phyloP scores from a whole-genome alignment of 2,329 filamentous ascomycete genomes.

The Lecanicillium sp. region DNA sequence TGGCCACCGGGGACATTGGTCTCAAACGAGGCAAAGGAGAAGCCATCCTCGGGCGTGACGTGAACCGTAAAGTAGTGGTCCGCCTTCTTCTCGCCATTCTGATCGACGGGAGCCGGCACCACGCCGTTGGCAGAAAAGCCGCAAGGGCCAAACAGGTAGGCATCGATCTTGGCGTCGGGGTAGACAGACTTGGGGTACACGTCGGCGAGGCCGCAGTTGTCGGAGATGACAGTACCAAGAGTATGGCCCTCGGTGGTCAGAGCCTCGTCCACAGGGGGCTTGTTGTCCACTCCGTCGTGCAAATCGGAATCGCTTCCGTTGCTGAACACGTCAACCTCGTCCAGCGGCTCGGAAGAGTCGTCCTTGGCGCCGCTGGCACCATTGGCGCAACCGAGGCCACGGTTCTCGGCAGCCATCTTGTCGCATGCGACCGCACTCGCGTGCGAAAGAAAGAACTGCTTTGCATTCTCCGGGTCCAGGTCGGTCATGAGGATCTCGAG shows the following conservation, averaged over 20 bases:
- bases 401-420: slow-evolving; percentile 62
- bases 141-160: slow-evolving; percentile 93
- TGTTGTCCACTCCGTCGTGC: slow-evolving; percentile 46
- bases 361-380: slow-evolving; percentile 44
- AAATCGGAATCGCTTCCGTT: slow-evolving; percentile 47
- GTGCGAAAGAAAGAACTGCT: slow-evolving; percentile 60
- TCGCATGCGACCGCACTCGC: slow-evolving; percentile 87
- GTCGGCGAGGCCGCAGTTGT: slow-evolving; percentile 79
- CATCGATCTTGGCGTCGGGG: slow-evolving; percentile 87
- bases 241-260: slow-evolving; percentile 90
- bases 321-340: slow-evolving; percentile 76
- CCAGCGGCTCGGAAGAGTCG: slow-evolving; percentile 42
- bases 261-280: slow-evolving; percentile 57
- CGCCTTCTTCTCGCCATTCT: slow-evolving; percentile 35
- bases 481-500: slow-evolving; percentile 68
- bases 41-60: slow-evolving; percentile 93
- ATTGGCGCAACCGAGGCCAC: slow-evolving; percentile 53
- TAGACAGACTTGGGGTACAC: slow-evolving; percentile 84
- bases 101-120: slow-evolving; percentile 62
- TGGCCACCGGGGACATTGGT: slow-evolving; percentile 91
- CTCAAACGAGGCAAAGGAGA: slow-evolving; percentile 96
- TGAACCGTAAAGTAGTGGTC: slow-evolving; percentile 98
- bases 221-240: slow-evolving; percentile 84
- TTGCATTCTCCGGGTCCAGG: slow-evolving; percentile 59
- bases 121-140: slow-evolving; percentile 97